Evolutionary conservation across 768 basidiomycete species (phyloP), one percentile per base, ranked within the genome.

Genomic region (Tricholoma sp.): DNA sequence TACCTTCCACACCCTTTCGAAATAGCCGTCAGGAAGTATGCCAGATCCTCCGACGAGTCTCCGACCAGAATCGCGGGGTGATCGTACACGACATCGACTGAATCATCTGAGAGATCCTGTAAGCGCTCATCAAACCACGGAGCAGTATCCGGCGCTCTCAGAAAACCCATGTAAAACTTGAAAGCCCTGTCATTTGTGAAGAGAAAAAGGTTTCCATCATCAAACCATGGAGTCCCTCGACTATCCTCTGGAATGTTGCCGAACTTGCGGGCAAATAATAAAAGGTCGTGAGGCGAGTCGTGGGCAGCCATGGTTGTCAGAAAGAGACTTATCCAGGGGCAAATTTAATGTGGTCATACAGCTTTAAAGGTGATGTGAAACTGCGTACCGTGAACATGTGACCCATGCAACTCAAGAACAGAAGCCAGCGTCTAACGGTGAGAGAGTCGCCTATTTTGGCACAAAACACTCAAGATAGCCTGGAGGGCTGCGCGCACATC

Each of bases 131-230:
- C 34, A 18, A 65, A 59, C 34, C 32, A 22, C 1, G n/a, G 7
- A 1, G 54, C 56, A 10, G 57, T 52, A 12, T 50, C n/a, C 24
- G 24, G 24, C 5, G 24, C 24, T 5, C 18, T 55, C 4, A 65
- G 54, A 1, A 39, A 41, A 50, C 41, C 57, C 21, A 54, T 58
- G 16, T 60, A 35, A 10, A 50, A 54, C 47, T 61, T 61, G 52
- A 61, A 65, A 1, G 52, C 64, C 2, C 21, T 31, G 12, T 50
- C 21, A 24, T 57, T 27, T 1, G 59, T 45, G 49, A 60, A 35
- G 3, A 65, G 59, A 3, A 63, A 32, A 10, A 63, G 57, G 59
- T 65, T 65, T 10, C 64, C 64, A 18, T 59, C 55, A 3, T 58
- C 27, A 12, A 54, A 52, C 57, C 60, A 63, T 12, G 57, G 56